Percentiles rank a stretch among this genome's conserved stretches.
Evolutionary conservation across 805 yeast species (phyloP).

Genomic region (Myxozyma vanderwaltii): DNA sequence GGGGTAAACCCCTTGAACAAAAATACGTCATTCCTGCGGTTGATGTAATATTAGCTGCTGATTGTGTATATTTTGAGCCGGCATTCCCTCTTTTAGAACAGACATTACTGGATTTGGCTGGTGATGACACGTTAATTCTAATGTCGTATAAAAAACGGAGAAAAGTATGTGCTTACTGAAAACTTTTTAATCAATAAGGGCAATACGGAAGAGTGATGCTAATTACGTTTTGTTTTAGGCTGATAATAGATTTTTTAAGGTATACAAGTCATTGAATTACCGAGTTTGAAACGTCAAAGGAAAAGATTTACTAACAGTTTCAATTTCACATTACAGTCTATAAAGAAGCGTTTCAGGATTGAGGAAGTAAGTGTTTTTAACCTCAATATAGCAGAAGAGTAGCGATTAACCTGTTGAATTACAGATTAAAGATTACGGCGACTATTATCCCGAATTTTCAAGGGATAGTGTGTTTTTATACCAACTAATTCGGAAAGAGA

Average conservation of each 20-base stretch:
- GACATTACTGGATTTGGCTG: slow-evolving; percentile 51
- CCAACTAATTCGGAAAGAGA: slow-evolving; percentile 21
- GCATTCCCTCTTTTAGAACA: slow-evolving; percentile 56
- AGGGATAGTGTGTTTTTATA: slow-evolving; percentile 25
- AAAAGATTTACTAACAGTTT: neutral
- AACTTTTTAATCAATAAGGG: neutral
- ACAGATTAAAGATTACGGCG: slow-evolving; percentile 38
- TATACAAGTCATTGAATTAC: neutral
- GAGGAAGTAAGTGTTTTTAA: slow-evolving; percentile 36
- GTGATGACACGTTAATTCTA: slow-evolving; percentile 48
- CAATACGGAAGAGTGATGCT: no score
- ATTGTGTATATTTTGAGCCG: slow-evolving; percentile 58
- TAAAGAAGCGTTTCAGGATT: slow-evolving; percentile 39
- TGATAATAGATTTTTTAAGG: slow-evolving; percentile 42
- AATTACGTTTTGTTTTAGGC: slow-evolving; percentile 32
- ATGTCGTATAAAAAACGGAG: slow-evolving; percentile 60
- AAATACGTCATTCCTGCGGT: slow-evolving; percentile 42
- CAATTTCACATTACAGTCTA: slow-evolving; percentile 35
- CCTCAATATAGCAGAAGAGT: no score
- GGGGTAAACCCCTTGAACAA: slow-evolving; percentile 50
- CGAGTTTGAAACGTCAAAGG: neutral
- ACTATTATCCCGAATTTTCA: slow-evolving; percentile 20
- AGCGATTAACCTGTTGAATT: neutral
- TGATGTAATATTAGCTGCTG: slow-evolving; percentile 59
- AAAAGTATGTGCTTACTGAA: slow-evolving; percentile 41